A percentile compares a stretch with the other conserved stretches of the same genome.
phyloP scores from a whole-genome alignment of 2,329 filamentous ascomycete genomes.

The Rosellinia necatrix region DNA sequence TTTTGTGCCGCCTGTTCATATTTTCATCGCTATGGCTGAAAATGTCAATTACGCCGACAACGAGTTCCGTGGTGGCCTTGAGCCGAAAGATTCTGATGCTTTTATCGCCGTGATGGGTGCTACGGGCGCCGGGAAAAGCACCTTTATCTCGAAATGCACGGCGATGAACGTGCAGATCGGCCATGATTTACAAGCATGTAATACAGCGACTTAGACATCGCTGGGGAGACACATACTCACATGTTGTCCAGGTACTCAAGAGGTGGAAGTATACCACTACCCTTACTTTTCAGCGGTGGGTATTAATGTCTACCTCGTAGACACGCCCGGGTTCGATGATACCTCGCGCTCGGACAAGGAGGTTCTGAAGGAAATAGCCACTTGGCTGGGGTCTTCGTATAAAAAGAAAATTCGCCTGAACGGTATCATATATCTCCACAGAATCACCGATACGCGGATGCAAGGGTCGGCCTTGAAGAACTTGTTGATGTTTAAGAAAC shows the following conservation, averaged over 20 bases:
- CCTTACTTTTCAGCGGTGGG: conserved; percentile 4
- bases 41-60: too few species aligned
- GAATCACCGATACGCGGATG: conserved; percentile 17
- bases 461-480: conserved; percentile 15
- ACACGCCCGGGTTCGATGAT: conserved; percentile 27
- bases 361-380: conserved; percentile 10
- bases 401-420: neutral
- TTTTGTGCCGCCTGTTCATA: too few species aligned
- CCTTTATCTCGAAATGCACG: conserved; percentile 14
- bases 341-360: conserved; percentile 13
- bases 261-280: conserved; percentile 7
- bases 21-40: too few species aligned
- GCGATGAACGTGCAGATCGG: conserved; percentile 16
- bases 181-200: conserved; percentile 21
- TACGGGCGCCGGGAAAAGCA: conserved; percentile 26
- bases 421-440: conserved; percentile 22
- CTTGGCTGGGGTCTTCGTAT: conserved; percentile 17
- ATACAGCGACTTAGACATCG: neutral
- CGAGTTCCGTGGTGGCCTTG: too few species aligned
- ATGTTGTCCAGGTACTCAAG: conserved; percentile 26
- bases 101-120: conserved; percentile 20
- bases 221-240: neutral
- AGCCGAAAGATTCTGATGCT: too few species aligned
- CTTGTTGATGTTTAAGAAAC: conserved; percentile 8
- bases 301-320: conserved; percentile 17